Base-by-base conservation (phyloP, 306 rosid genomes). In the Mimosa pudica region DNA sequence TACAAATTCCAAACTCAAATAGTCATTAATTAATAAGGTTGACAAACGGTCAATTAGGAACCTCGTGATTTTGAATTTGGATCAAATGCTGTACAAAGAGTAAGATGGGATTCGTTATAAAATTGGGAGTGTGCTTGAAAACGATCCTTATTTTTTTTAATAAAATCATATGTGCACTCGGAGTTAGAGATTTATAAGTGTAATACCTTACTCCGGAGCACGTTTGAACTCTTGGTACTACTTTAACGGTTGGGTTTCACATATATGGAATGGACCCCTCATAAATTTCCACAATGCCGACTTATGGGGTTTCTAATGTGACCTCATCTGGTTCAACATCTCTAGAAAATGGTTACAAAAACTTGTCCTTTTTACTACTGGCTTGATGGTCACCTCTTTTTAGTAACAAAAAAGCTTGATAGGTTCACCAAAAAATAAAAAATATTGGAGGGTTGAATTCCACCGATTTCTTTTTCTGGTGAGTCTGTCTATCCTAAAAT, bases 231-330 rank as follows among this genome's bases (percentile, higher is more conserved):
- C 38, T 63, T 12, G 8, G 69, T 13, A 12, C 16, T 6, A 33
- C 3, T 33, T 30, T 12, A 33, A 63, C 16, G 52, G 16, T 48
- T 48, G 0, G 16, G 20, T 52, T 52, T 52, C 60, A 52, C 20
- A 52, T 16, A 38, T 41, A 66, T 38, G 30, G 49, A 66, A 66
- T 41, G 32, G 32, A 66, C 49, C 49, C 49, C 9, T 38, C 49
- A 41, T 41, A 61, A 77, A 74, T 75, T 77, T 80, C 57, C 77
- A 78, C n/a, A 30, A 2, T 78, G 52, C 72, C 63, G 68, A 78
- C 2, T 33, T 9, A 75, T 10, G 4, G 48, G 20, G 13, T 48
- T 76, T 55, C 16, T 16, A 6, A 10, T 63, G 64, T 58, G 65
- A 60, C 12, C 18, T 60, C 77, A 51, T 73, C 73, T 65, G 54